A percentile compares a stretch with the other conserved stretches of the same genome.
phyloP scores from a whole-genome alignment of 2,329 filamentous ascomycete species.

The Talaromyces sp. region DNA sequence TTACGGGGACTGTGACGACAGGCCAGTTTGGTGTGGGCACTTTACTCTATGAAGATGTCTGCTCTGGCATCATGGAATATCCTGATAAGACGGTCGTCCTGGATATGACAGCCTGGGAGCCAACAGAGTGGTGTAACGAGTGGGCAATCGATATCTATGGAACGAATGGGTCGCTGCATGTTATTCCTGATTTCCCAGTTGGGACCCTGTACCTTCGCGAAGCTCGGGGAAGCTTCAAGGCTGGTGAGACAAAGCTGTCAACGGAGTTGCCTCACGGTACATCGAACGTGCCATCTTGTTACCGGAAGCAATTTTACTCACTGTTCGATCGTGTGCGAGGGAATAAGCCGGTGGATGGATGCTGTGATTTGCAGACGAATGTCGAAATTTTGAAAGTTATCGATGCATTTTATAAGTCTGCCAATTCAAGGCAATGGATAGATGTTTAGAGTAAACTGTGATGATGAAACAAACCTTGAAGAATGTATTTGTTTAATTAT shows the following conservation, averaged over 20 bases:
- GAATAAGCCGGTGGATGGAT: conserved; percentile 14
- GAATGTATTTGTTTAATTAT: too few species aligned
- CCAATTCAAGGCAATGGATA: conserved; percentile 20
- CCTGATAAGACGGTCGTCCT: conserved; percentile 21
- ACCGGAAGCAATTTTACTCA: conserved; percentile 20
- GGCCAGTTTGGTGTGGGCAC: conserved; percentile 20
- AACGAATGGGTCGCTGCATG: conserved; percentile 22
- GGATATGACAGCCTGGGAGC: conserved; percentile 23
- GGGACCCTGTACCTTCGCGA: conserved; percentile 20
- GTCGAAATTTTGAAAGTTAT: conserved; percentile 21
- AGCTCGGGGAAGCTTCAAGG: conserved; percentile 19
- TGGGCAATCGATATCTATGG: conserved; percentile 23
- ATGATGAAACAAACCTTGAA: background rate
- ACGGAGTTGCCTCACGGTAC: conserved; percentile 21
- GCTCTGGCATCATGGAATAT: conserved; percentile 23
- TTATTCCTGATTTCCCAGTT: conserved; percentile 20
- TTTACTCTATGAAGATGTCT: conserved; percentile 22
- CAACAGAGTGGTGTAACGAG: conserved; percentile 23
- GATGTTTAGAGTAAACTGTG: conserved; percentile 12
- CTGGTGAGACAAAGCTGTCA: conserved; percentile 20
- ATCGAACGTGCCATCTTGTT: conserved; percentile 21
- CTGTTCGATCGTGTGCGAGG: conserved; percentile 19
- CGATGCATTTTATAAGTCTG: conserved; percentile 23
- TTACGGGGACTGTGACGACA: conserved; percentile 17
- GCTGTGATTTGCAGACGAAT: conserved; percentile 21